Conservation (phyloP, 2,329 filamentous ascomycete species). For the Pseudopyrenochaeta lycopersici region DNA sequence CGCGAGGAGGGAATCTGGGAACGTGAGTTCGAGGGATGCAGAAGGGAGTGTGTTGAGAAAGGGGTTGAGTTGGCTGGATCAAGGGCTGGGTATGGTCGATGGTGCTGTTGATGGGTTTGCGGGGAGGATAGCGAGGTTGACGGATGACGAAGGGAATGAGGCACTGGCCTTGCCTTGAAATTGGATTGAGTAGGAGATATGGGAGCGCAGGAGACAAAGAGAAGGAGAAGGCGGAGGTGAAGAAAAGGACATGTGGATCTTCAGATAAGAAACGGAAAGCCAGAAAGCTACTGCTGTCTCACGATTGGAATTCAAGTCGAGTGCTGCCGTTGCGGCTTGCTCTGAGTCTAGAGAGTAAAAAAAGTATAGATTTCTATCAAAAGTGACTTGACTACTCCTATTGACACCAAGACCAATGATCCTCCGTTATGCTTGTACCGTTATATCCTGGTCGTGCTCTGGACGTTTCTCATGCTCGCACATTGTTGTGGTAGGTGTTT, state of each 20-base stretch:
- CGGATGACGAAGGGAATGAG: slow-evolving; percentile 31
- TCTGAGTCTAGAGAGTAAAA: too few relatives aligned
- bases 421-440: not conserved
- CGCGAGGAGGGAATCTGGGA: not conserved
- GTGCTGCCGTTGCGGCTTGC: too few relatives aligned
- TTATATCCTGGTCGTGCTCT: slow-evolving; percentile 46
- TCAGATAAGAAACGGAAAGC: too few relatives aligned
- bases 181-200: slow-evolving; percentile 5
- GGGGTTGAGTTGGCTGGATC: slow-evolving; percentile 24
- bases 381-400: slow-evolving; percentile 8
- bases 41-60: not conserved
- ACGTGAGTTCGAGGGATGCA: not conserved
- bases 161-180: slow-evolving; percentile 28
- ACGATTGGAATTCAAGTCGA: too few relatives aligned
- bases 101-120: slow-evolving; percentile 26
- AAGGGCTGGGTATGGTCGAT: slow-evolving; percentile 29
- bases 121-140: slow-evolving; percentile 32
- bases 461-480: too few relatives aligned
- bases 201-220: not conserved
- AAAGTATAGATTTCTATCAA: slow-evolving; percentile 9
- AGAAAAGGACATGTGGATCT: not conserved
- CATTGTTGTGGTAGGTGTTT: too few relatives aligned
- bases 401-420: slow-evolving; percentile 42
- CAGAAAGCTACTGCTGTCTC: too few relatives aligned
- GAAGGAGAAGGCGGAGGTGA: not conserved